Evolutionary conservation across 2,329 filamentous ascomycete species (phyloP).

Genomic region (Pseudogymnoascus sp.): DNA sequence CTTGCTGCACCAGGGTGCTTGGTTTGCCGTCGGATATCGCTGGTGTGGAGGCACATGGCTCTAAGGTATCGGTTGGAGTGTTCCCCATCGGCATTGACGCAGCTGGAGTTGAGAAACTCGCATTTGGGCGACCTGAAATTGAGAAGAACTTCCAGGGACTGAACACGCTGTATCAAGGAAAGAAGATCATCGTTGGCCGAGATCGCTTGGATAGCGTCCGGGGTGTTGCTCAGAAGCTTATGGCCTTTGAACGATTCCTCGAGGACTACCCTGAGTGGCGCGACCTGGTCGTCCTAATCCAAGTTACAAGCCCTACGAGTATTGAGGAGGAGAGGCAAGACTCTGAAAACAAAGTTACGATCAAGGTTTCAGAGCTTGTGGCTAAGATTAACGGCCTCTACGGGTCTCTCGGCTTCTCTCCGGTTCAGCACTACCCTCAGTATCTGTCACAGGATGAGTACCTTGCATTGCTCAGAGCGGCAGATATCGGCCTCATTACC

Average conservation of each 20-base stretch:
- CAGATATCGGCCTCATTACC: conserved; percentile 88
- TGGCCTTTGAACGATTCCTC: conserved; percentile 88
- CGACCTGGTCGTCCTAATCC: conserved; percentile 85
- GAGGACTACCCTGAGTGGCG: conserved; percentile 87
- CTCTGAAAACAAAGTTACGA: conserved; percentile 71
- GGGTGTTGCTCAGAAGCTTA: conserved; percentile 90
- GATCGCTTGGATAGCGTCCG: conserved; percentile 90
- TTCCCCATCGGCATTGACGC: conserved; percentile 94
- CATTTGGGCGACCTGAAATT: conserved; percentile 64
- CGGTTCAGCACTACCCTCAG: conserved; percentile 91
- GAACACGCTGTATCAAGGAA: conserved; percentile 72
- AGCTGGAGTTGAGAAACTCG: conserved; percentile 65
- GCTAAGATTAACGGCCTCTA: conserved; percentile 87
- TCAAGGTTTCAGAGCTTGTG: conserved; percentile 83
- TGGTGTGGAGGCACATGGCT: conserved; percentile 82
- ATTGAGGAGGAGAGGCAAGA: conserved; percentile 74
- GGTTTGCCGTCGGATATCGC: conserved; percentile 82
- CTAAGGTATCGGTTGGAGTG: conserved; percentile 83
- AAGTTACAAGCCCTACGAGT: conserved; percentile 83
- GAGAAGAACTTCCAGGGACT: conserved; percentile 66
- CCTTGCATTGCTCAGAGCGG: conserved; percentile 83
- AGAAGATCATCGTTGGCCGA: conserved; percentile 90
- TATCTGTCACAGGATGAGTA: conserved; percentile 88
- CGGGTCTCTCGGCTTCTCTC: conserved; percentile 80
- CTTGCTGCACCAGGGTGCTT: conserved; percentile 84